Evolutionary conservation across 1,284 basidiomycete genomes (phyloP), one percentile per base, ranked within the genome.

Genomic region (Psilocybe mexicana): DNA sequence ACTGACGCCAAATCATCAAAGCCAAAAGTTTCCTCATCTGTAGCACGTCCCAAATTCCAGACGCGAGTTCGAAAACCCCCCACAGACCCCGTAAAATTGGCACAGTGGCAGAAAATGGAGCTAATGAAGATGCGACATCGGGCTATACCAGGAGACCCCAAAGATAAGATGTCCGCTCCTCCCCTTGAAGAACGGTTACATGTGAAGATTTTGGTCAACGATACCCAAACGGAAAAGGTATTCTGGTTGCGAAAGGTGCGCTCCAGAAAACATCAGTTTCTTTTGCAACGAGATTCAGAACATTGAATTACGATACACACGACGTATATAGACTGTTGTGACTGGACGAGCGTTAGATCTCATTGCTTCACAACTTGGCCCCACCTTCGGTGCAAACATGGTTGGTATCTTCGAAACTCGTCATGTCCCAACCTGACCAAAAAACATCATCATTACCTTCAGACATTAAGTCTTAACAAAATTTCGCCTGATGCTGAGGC

Each of bases 121-220:
- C 65, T 85, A 6, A 89, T 92, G 80, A 89, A 85, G 66, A 81
- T 92, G 79, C 83, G 86, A 52, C 88, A 88, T 67, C 78, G 75
- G 50, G 90, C 90, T 10, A 64, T 74, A 42, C 81, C 90, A 5
- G 83, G 76, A 2, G 85, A 92, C 64, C 76, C 79, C 10, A 84
- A 78, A 64, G 83, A 86, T 64, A 79, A 74, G 52, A 55, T 68
- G 2, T 71, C 75, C 14, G 69, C 73, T 23, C 71, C 84, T 3
- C 74, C 82, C 26, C 62, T 82, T 25, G 77, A 81, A 40, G 76
- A 88, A 57, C 81, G 88, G 26, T 61, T 89, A 44, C 80, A 89
- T 66, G 65, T 90, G 38, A 81, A 74, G 49, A 76, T 84, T 14
- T 65, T 68, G 33, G 65, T 66, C 25, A 74, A 68, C 6, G 69